phyloP scores from a whole-genome alignment of 2,329 filamentous ascomycete genomes.

The Rhexocercosporidium sp. region DNA sequence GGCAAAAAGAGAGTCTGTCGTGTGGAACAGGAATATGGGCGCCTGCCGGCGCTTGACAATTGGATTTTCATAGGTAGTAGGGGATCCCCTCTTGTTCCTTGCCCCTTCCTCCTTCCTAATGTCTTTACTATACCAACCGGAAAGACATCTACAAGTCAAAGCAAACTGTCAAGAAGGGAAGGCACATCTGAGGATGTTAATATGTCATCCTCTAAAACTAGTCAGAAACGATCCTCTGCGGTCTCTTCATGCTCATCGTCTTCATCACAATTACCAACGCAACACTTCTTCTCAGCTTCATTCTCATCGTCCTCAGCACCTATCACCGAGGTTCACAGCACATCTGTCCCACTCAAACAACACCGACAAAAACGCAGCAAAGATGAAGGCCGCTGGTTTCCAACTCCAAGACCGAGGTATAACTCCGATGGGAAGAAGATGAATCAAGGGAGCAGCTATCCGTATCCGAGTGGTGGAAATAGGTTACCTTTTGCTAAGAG shows the following conservation, averaged over 20 bases:
- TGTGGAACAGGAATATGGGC: neutral
- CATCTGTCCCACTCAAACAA: neutral
- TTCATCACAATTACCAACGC: neutral
- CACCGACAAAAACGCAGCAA: neutral
- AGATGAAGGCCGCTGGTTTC: conserved; percentile 2
- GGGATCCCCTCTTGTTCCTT: neutral
- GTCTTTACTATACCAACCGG: neutral
- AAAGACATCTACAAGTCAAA: neutral
- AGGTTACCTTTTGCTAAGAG: neutral
- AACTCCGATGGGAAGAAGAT: conserved; percentile 2
- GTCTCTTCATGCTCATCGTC: neutral
- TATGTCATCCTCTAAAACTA: neutral
- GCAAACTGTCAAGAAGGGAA: no score
- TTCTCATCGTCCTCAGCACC: neutral
- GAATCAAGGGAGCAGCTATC: conserved; percentile 4
- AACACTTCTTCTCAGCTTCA: neutral
- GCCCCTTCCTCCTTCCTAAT: neutral
- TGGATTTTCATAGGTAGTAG: neutral
- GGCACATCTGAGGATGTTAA: neutral
- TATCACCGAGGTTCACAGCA: neutral
- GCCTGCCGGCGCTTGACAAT: neutral
- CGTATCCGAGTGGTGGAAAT: conserved; percentile 5
- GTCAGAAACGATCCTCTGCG: neutral
- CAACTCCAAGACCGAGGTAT: conserved; percentile 6
- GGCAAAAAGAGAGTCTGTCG: neutral